phyloP scores from a whole-genome alignment of 78 protist genomes.

The Monocercomonoides exilis region DNA sequence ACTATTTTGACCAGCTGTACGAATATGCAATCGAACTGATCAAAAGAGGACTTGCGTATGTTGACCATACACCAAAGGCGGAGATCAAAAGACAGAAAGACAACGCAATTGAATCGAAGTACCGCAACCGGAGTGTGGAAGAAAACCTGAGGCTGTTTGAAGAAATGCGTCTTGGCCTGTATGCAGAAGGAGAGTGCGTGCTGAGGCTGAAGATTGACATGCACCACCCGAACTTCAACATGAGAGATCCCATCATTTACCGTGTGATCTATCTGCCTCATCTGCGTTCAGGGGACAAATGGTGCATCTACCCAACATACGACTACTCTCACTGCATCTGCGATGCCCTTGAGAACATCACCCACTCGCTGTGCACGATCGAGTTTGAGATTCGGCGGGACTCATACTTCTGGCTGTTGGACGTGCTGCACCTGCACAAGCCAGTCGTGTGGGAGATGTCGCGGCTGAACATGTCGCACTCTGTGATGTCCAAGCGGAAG shows the following conservation, averaged over 20 bases:
- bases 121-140: slow-evolving; percentile 77
- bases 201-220: slow-evolving; percentile 87
- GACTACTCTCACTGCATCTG: slow-evolving; percentile 95
- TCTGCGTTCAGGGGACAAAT: slow-evolving; percentile 77
- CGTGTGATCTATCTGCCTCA: slow-evolving; percentile 72
- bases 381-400: slow-evolving; percentile 77
- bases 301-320: slow-evolving; percentile 95
- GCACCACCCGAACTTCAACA: slow-evolving; percentile 51
- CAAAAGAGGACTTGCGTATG: slow-evolving; percentile 78
- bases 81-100: slow-evolving; percentile 48
- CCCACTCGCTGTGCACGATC: slow-evolving; percentile 95
- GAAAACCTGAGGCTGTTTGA: slow-evolving; percentile 75
- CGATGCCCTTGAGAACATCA: slow-evolving; percentile 92
- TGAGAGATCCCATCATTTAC: slow-evolving; percentile 85
- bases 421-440: slow-evolving; percentile 66
- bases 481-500: slow-evolving; percentile 85
- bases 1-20: slow-evolving; percentile 80
- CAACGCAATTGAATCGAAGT: slow-evolving; percentile 57
- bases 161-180: slow-evolving; percentile 78
- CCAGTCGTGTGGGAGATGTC: slow-evolving; percentile 94
- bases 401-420: slow-evolving; percentile 88
- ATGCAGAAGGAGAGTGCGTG: slow-evolving; percentile 72
- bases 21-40: slow-evolving; percentile 83
- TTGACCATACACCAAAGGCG: slow-evolving; percentile 68
- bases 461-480: slow-evolving; percentile 76